Evolutionary conservation across 163 green algal genomes (phyloP).

Genomic region (Prototheca wickerhamii): DNA sequence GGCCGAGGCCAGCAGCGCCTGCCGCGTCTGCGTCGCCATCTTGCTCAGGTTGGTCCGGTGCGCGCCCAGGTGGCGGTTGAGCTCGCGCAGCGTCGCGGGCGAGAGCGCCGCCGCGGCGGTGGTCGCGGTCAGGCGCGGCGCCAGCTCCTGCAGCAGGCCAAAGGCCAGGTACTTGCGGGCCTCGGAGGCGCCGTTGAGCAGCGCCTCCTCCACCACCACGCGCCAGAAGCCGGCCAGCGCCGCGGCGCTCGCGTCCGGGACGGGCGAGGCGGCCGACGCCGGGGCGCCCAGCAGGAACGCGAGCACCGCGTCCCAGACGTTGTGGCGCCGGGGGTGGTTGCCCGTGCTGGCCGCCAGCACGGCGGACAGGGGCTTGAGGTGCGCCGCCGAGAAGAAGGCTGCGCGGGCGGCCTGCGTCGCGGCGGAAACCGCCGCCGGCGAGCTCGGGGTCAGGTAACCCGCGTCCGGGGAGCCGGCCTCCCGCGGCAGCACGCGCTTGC

Average conservation of each 20-base stretch:
- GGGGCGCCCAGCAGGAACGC: constrained; percentile 46
- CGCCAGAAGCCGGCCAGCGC: constrained; percentile 46
- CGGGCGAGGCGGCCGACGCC: constrained; percentile 1
- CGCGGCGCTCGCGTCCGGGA: background rate
- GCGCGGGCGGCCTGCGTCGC: constrained; percentile 16
- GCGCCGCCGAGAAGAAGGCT: constrained; percentile 36
- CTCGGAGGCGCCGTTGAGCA: constrained; percentile 43
- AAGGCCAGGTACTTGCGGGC: constrained; percentile 65
- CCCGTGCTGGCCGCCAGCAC: constrained; percentile 33
- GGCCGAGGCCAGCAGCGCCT: no score
- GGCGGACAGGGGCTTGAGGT: constrained; percentile 41
- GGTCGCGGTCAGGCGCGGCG: constrained; percentile 40
- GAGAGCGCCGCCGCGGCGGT: background rate
- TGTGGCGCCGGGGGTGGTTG: constrained; percentile 57
- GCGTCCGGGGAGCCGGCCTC: constrained; percentile 14
- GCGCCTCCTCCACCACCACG: constrained; percentile 43
- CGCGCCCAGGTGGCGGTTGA: no score
- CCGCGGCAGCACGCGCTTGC: constrained; percentile 45
- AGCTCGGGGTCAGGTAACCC: background rate
- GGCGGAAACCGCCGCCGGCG: no score
- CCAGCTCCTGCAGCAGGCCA: constrained; percentile 55
- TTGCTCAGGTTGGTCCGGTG: no score
- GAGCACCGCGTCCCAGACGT: constrained; percentile 58
- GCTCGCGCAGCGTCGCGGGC: no score
- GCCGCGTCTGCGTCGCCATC: no score